Conservation (phyloP, 2,329 filamentous ascomycete genomes). For the Plectosphaerella plurivora region DNA sequence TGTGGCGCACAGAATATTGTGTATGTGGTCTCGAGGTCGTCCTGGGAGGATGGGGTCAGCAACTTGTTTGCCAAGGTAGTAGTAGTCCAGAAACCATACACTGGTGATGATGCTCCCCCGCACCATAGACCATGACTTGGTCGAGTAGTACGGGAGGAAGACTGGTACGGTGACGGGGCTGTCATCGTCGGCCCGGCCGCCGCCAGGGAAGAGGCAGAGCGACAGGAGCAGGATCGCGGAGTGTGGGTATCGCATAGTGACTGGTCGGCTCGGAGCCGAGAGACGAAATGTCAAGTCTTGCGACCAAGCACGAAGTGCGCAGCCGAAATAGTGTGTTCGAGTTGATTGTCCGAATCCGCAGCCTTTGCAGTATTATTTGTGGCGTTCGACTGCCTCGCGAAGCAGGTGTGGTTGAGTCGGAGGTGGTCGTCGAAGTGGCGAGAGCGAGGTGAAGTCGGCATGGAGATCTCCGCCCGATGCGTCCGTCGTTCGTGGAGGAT, state of each 20-base stretch:
- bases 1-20: constrained; percentile 43
- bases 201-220: constrained; percentile 11
- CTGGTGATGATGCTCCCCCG: constrained; percentile 40
- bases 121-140: constrained; percentile 36
- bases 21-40: constrained; percentile 36
- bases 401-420: not conserved
- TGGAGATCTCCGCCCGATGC: not conserved
- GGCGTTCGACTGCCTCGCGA: no score
- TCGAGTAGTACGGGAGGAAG: constrained; percentile 37
- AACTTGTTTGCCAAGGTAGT: not conserved
- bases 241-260: constrained; percentile 9
- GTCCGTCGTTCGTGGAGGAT: not conserved
- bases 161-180: constrained; percentile 35
- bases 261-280: no score
- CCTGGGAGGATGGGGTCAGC: constrained; percentile 19
- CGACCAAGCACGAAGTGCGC: not conserved
- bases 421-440: not conserved
- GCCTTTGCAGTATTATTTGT: no score
- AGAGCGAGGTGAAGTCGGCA: not conserved
- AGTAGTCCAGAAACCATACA: constrained; percentile 22
- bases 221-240: constrained; percentile 20
- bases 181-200: constrained; percentile 9
- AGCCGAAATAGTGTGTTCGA: not conserved
- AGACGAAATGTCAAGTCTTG: not conserved
- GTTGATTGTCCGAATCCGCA: no score